Base-by-base conservation (phyloP, 371 early-diverging fungal genomes). In the Cokeromyces recurvatus region DNA sequence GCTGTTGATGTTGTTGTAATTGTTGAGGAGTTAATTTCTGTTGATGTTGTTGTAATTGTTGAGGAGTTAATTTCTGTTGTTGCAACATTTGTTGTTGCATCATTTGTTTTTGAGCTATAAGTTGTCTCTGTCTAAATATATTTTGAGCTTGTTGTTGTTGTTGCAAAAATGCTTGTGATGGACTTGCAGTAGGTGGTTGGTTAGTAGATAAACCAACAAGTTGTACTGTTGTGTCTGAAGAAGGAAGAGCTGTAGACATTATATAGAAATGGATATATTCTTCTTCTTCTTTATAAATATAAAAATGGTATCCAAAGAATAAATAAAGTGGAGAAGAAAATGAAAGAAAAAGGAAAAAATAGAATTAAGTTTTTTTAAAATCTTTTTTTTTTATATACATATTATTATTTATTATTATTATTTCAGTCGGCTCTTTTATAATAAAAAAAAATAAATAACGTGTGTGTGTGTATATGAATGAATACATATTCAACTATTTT, bases 211-310 rank as follows among this genome's bases (percentile, higher is more conserved):
- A 43, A 34, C 43, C 50, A 15, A 55, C 35, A 17, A 55, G 54
- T 12, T 54, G 59, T 23, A 55, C 55, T 38, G 54, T 40, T 8
- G 55, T 55, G 21, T 46, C 59, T 16, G 55, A 27, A 32, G 59
- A 54, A 50, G 59, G 59, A 46, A 59, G 38, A 19, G 55, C 51
- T 11, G 59, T 54, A 42, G 59, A 59, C 59, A 59, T 59, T 21
- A 37, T 17, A 21, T 27, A 46, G n/a, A 32, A 23, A 46, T 35
- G n/a, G 11, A 6, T 35, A 20, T 22, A 10, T 44, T 14, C 41
- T 27, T 43, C n/a, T n/a, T n/a, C n/a, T 38, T 38, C 20, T 27
- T 20, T 40, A 15, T 15, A 43, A 38, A 43, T 21, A 45, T 19
- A 47, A 38, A 25, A 20, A 47, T 12, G 2, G 23, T 22, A 40